A percentile compares a stretch with the other conserved stretches of the same genome.
phyloP scores from a whole-genome alignment of 1,284 basidiomycete genomes.

The Dichomitus squalens region DNA sequence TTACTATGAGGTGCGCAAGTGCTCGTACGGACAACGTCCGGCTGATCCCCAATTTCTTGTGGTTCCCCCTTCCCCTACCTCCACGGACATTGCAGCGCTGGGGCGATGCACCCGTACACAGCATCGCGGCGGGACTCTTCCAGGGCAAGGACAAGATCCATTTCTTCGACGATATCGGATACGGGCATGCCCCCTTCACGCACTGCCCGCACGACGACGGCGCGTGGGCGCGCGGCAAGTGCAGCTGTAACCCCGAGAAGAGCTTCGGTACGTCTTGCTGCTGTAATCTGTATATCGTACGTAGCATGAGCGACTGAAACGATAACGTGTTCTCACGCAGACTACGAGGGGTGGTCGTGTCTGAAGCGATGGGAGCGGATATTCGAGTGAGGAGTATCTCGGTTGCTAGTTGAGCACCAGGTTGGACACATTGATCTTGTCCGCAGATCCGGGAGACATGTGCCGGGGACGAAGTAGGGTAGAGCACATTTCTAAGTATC shows the following conservation, averaged over 20 bases:
- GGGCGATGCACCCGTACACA: conserved; percentile 85
- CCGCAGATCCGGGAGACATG: too few species aligned
- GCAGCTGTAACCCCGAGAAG: conserved; percentile 41
- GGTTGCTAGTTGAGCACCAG: too few species aligned
- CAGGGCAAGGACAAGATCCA: conserved; percentile 63
- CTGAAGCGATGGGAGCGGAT: conserved; percentile 47
- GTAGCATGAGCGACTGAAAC: too few species aligned
- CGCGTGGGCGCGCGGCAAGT: conserved; percentile 46
- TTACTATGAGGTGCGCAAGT: conserved; percentile 75
- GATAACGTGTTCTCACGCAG: conserved; percentile 32
- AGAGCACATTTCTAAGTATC: too few species aligned
- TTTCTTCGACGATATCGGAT: conserved; percentile 70
- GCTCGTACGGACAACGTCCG: too few species aligned
- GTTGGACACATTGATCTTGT: too few species aligned
- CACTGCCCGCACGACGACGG: conserved; percentile 53
- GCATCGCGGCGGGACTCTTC: conserved; percentile 71
- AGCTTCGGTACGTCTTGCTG: conserved; percentile 44
- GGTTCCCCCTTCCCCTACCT: not conserved
- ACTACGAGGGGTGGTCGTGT: conserved; percentile 54
- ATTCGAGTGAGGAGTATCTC: too few species aligned
- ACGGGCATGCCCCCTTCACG: conserved; percentile 51
- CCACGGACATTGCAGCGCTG: conserved; percentile 45
- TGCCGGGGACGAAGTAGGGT: too few species aligned
- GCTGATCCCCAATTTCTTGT: too few species aligned
- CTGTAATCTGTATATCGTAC: not conserved